Evolutionary conservation across 768 basidiomycete genomes (phyloP), one percentile per base, ranked within the genome.

Genomic region (Cytidiella melzeri): DNA sequence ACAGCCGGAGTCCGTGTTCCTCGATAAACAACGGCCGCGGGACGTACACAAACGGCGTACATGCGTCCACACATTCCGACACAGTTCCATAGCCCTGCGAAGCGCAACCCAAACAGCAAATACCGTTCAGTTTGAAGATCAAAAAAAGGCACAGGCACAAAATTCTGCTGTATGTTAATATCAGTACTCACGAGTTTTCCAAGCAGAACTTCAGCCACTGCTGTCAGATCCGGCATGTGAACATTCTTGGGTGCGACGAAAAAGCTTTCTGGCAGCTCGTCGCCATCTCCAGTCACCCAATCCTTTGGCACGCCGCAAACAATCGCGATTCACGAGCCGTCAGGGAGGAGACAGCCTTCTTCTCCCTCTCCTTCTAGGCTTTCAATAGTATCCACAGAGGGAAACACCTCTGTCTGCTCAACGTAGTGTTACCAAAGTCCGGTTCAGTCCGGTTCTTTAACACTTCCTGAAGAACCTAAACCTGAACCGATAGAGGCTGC

Each of bases 191-290:
- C 84, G 59, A 91, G 66, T 64, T 90, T 91, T 34, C 88, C 88
- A 30, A 91, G 71, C 12, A 90, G 69, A 18, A 86, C 85, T 57
- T 91, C 86, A 4, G 75, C 81, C 6, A 80, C 73, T 1, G 84
- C 84, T 23, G 80, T 87, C 54, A 91, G 62, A 63, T 91, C 85
- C 15, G 88, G 88, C 81, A 91, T 88, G 64, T 89, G 87, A 30
- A 89, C 79, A 57, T 87, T 80, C 62, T 71, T 73, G 27, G 86
- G 87, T 2, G 86, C 87, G 36, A 88, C 78, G 56, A 76, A 91
- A 66, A 91, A 88, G 15, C 74, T 73, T 10, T 81, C 77, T 0
- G 87, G 87, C 12, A 89, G 62, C 49, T 61, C 59, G 37, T 67
- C 69, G 13, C 58, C 60, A 44, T 66, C 66, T 19, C 62, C 64